Conservation (phyloP, 1,284 basidiomycete species). For the Gymnopus androsaceus region DNA sequence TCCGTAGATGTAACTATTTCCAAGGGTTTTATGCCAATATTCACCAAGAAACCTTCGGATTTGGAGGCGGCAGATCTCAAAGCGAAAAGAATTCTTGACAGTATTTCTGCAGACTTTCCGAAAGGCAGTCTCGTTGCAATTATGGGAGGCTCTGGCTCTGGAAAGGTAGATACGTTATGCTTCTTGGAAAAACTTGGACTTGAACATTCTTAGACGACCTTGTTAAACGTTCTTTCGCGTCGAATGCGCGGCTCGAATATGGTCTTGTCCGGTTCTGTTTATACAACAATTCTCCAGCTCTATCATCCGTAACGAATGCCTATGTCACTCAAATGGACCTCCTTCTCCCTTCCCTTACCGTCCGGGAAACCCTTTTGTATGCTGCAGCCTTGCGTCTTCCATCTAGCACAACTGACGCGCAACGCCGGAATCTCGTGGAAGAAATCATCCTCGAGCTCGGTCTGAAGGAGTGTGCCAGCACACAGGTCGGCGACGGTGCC, state of each 20-base stretch:
- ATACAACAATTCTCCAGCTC: constrained; percentile 9
- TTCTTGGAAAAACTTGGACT: not conserved
- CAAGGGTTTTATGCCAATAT: not conserved
- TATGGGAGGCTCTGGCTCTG: constrained; percentile 17
- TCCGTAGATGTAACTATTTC: constrained; percentile 5
- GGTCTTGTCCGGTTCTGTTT: constrained; percentile 9
- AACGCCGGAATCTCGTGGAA: constrained; percentile 43
- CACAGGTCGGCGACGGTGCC: constrained; percentile 43
- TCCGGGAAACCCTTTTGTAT: constrained; percentile 50
- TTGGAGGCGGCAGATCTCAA: not conserved
- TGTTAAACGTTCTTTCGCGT: constrained; percentile 11
- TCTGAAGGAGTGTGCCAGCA: constrained; percentile 48
- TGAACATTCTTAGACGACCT: constrained; percentile 7
- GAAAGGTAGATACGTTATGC: constrained; percentile 2
- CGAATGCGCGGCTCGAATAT: not conserved
- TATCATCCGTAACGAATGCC: constrained; percentile 10
- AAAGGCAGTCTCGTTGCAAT: constrained; percentile 11
- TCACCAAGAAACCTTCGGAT: not conserved
- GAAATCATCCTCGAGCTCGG: constrained; percentile 53
- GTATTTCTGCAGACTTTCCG: constrained; percentile 14
- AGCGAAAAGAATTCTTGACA: constrained; percentile 8
- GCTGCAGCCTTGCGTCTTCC: constrained; percentile 51
- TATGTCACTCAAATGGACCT: constrained; percentile 16
- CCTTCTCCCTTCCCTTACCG: constrained; percentile 23
- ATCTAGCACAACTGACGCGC: constrained; percentile 31